Base-by-base conservation (phyloP, 2,329 filamentous ascomycete species). In the Calonectria fujianensis region DNA sequence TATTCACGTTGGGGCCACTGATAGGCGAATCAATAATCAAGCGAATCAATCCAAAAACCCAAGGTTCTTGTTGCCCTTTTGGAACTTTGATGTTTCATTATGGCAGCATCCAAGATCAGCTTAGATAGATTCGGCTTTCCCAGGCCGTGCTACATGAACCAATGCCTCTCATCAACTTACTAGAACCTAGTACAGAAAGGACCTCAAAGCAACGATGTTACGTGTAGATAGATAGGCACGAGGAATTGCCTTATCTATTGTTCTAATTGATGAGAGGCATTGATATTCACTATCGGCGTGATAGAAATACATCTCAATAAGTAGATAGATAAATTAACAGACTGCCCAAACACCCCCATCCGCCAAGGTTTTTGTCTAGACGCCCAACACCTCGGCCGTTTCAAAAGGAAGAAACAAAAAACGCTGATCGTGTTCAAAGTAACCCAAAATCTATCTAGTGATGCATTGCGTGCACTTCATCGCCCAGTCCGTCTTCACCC, bases 331-430 rank as follows among this genome's bases (percentile, higher is more conserved):
- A 63, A 20, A 37, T 41, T 3, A 9, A 61, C n/a, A 37, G 27
- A 61, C 57, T 41, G 35, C 35, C 57, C 24, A 29, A 41, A 29
- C 14, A 39, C 57, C 27, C n/a, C 61, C 61, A 5, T 48, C 24
- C 31, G 32, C 39, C 51, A 54, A 29, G 31, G 51, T 64, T 32
- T 31, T 57, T 24, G 69, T 71, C 50, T 57, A 71, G 48, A 71
- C 69, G 69, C 69, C 69, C 48, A 71, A 71, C 61, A 65, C 69
- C 69, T 54, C 51, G 52, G 63, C 32, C 48, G 18, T 57, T 48
- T 32, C 8, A 63, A 63, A 18, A 61, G 24, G 24, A 20, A 59
- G 37, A 61, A 4, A 27, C n/a, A 37, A 61, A 39, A 68, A 66
- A 63, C 52, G 18, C 54, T 65, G 32, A 31, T 65, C 45, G 31